Base-by-base conservation (phyloP, 306 rosid genomes). In the Gleditsia sinensis region DNA sequence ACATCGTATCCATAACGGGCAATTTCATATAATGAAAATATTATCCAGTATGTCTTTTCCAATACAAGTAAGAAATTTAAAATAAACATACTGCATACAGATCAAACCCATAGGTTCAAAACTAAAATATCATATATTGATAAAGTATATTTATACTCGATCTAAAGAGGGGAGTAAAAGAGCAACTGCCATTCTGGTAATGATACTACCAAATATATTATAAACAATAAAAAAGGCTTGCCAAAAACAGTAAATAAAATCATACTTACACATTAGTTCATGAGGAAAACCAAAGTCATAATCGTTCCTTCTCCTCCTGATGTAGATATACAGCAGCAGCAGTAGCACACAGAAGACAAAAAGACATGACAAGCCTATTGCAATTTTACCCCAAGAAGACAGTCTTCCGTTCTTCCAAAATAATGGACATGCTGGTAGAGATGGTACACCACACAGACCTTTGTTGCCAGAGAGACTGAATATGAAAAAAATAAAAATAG, bases 231-330 rank as follows among this genome's bases (percentile, higher is more conserved):
- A 63, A 30, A 28, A 24, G 46, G 28, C 74, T 74, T 6, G 61
- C 54, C 43, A 65, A 62, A 55, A 54, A 40, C 53, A 30, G 21
- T 10, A 32, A n/a, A 56, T 54, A 48, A 75, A 69, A 80, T 68
- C 45, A 59, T 78, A 88, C 97, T 88, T 83, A 92, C 99, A 86
- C 67, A 82, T 84, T 72, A 94, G 82, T 56, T 94, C 97, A 54
- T 89, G 96, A 74, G 99, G 99, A 34, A 90, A 88, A 68, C 86
- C 95, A 73, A 94, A 94, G 76, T 84, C 99, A 56, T 94, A 94
- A 76, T 92, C 95, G 33, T 94, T 78, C 86, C 95, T 78, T 74
- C 89, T 81, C 86, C 88, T 88, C 74, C 92, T 86, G 80, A 94
- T 83, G 80, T 67, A 94, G 82, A 94, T 74, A 88, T 82, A 94